A percentile compares a stretch with the other conserved stretches of the same genome.
phyloP scores from a whole-genome alignment of 805 yeast species.

The Pichia exigua region DNA sequence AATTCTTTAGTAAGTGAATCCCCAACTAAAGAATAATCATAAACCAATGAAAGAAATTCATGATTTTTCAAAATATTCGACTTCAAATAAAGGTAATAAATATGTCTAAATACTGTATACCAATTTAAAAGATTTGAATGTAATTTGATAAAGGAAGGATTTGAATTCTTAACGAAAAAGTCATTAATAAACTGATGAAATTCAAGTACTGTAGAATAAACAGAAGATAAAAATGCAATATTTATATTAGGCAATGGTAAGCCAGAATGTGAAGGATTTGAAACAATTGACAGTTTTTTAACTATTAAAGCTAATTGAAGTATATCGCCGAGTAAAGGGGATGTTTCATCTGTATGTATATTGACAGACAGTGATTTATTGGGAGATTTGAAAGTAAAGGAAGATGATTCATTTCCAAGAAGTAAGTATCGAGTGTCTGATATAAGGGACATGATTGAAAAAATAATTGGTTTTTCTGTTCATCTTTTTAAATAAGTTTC shows the following conservation, averaged over 20 bases:
- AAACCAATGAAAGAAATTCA: constrained; percentile 46
- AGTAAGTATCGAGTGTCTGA: not conserved
- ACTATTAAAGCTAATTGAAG: constrained; percentile 8
- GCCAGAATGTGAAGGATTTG: not conserved
- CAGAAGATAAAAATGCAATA: not conserved
- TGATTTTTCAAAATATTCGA: constrained; percentile 33
- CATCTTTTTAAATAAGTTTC: not conserved
- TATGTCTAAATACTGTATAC: constrained; percentile 49
- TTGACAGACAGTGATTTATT: not conserved
- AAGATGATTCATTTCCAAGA: constrained; percentile 6
- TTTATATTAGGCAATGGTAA: not conserved
- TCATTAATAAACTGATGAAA: not conserved
- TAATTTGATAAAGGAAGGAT: not conserved
- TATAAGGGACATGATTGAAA: not conserved
- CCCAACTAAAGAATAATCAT: constrained; percentile 51
- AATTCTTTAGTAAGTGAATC: constrained; percentile 43
- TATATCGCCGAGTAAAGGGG: constrained; percentile 4
- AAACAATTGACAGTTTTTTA: not conserved
- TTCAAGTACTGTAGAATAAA: not conserved
- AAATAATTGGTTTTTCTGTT: too few species aligned
- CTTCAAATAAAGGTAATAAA: constrained; percentile 36
- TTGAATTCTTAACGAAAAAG: not conserved
- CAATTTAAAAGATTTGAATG: constrained; percentile 29
- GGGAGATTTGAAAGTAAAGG: constrained; percentile 1
- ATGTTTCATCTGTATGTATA: not conserved